These are phyloP conservation scores for Coemansia reversa DNA, from an alignment of 192 early-diverging fungal genomes.

Conservation along the genomic window DNA sequence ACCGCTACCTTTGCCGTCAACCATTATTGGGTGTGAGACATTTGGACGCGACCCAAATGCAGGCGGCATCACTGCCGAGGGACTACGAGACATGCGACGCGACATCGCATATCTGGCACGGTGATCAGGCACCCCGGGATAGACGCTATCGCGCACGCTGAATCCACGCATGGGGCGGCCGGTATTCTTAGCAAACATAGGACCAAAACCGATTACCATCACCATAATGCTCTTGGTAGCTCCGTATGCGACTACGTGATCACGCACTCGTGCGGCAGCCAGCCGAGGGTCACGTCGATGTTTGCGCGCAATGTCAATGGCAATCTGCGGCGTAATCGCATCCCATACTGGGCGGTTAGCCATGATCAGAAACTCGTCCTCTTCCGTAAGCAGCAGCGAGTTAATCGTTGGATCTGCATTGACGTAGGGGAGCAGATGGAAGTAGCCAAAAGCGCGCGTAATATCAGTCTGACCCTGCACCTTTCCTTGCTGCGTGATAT, in stretches of 20 bases:
- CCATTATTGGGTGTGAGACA: conserved; percentile 20
- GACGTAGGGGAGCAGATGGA: conserved; percentile 74
- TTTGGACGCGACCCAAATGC: conserved; percentile 31
- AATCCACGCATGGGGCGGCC: conserved; percentile 53
- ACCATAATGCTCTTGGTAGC: conserved; percentile 78
- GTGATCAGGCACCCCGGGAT: conserved; percentile 48
- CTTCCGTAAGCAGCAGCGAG: conserved; percentile 69
- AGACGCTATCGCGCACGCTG: conserved; percentile 54
- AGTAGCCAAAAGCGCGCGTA: conserved; percentile 85
- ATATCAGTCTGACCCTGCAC: conserved; percentile 76
- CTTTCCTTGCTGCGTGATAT: conserved; percentile 69
- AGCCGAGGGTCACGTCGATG: conserved; percentile 73
- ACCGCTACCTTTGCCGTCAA: conserved; percentile 17
- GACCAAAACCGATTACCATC: conserved; percentile 84
- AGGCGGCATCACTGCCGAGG: conserved; percentile 38
- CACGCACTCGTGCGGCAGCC: conserved; percentile 78
- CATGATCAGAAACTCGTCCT: conserved; percentile 79
- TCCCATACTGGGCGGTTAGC: conserved; percentile 77
- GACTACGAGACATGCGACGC: conserved; percentile 47
- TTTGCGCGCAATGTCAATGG: conserved; percentile 82
- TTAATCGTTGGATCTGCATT: conserved; percentile 83
- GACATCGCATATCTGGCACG: conserved; percentile 48
- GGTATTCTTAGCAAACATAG: conserved; percentile 65
- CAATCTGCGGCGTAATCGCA: conserved; percentile 72
- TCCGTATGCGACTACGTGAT: conserved; percentile 82